Percentiles rank a stretch among this genome's conserved stretches.
phyloP scores from a whole-genome alignment of 1,284 basidiomycete species.

The Tremellales sp. region DNA sequence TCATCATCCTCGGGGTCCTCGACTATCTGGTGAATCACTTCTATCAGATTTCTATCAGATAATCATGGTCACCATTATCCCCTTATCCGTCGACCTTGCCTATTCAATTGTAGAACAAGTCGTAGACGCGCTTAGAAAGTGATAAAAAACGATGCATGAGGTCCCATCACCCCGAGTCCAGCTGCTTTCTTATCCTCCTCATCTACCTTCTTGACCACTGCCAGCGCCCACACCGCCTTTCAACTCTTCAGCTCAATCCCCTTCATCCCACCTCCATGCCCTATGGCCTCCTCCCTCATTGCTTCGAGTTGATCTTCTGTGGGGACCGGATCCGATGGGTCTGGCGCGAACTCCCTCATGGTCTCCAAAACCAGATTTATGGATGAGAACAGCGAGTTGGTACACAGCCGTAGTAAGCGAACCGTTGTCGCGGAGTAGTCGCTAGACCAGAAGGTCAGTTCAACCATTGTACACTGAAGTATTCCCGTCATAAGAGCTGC shows the following conservation, averaged over 20 bases:
- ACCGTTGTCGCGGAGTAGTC: slow-evolving; percentile 62
- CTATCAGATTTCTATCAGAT: too few species aligned
- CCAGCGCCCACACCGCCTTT: slow-evolving; percentile 39
- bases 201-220: slow-evolving; percentile 39
- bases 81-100: too few species aligned
- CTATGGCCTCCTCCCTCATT: slow-evolving; percentile 17
- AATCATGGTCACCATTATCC: too few species aligned
- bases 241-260: slow-evolving; percentile 44
- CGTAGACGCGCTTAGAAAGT: too few species aligned
- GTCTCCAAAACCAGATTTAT: slow-evolving; percentile 77
- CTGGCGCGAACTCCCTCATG: slow-evolving; percentile 63
- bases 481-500: background rate
- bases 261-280: slow-evolving; percentile 26
- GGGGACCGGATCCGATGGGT: slow-evolving; percentile 21
- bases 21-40: too few species aligned
- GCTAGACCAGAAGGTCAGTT: slow-evolving; percentile 13
- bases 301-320: slow-evolving; percentile 38
- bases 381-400: slow-evolving; percentile 82
- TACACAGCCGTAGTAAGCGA: slow-evolving; percentile 71
- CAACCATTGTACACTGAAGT: background rate
- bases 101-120: too few species aligned
- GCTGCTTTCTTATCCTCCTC: background rate
- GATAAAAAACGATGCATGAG: too few species aligned
- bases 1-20: too few species aligned
- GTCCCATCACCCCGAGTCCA: too few species aligned